Percentiles rank a stretch among this genome's conserved stretches.
These are phyloP conservation scores for Arctium minus DNA, from an alignment of 129 eudicot species.

Conservation along the genomic window DNA sequence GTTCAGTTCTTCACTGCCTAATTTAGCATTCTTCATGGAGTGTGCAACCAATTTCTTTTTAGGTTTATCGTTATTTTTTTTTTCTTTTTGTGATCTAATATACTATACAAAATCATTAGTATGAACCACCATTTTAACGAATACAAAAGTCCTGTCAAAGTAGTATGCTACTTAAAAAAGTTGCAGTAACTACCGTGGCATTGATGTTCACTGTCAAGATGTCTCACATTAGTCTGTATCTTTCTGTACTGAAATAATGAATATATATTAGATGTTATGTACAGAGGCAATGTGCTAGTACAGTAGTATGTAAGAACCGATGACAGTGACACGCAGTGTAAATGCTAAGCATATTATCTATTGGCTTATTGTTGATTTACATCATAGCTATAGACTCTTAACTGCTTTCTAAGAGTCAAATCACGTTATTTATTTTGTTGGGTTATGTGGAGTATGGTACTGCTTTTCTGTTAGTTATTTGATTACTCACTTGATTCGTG, in stretches of 20 bases:
- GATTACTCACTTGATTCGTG: too few species aligned
- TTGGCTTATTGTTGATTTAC: not conserved
- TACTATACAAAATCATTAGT: not conserved
- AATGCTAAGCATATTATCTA: not conserved
- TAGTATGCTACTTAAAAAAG: not conserved
- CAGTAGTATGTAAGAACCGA: not conserved
- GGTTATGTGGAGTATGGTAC: too few species aligned
- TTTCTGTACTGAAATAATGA: not conserved
- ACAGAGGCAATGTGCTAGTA: not conserved
- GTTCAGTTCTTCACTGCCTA: not conserved
- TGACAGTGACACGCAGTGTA: not conserved
- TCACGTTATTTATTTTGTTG: too few species aligned
- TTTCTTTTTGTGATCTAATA: not conserved
- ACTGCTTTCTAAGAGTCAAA: too few species aligned
- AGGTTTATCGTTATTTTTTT: not conserved
- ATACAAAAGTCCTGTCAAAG: not conserved
- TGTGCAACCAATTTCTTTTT: not conserved
- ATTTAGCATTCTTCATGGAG: not conserved
- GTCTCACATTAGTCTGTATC: not conserved
- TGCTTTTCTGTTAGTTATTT: too few species aligned
- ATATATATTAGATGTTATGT: not conserved
- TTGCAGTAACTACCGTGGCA: not conserved
- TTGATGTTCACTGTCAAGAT: not conserved
- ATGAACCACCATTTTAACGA: not conserved
- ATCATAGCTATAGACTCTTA: too few species aligned